phyloP scores from a whole-genome alignment of 2,329 filamentous ascomycete species.

The Botrytis fragariae region DNA sequence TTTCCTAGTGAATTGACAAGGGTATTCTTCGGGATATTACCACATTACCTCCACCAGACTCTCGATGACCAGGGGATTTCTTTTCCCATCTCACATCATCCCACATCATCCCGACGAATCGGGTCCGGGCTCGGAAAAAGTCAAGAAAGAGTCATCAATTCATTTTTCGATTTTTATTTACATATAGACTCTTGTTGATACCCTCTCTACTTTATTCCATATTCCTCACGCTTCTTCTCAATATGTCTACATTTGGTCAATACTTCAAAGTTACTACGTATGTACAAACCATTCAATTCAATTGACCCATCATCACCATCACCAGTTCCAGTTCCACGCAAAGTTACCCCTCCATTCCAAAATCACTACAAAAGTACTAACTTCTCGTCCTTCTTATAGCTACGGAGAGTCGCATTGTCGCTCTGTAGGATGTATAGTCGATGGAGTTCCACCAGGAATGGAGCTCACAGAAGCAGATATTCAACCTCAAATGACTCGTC shows the following conservation, averaged over 20 bases:
- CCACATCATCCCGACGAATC: constrained; percentile 10
- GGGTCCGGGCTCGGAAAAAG: constrained; percentile 30
- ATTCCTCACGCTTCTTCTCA: constrained; percentile 14
- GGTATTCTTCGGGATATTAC: neutral
- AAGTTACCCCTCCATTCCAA: constrained; percentile 1
- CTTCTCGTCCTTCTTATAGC: constrained; percentile 23
- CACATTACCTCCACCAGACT: neutral
- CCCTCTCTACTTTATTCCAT: constrained; percentile 8
- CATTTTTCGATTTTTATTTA: neutral
- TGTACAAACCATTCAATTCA: constrained; percentile 23
- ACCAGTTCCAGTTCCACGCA: neutral
- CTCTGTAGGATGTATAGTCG: constrained; percentile 91
- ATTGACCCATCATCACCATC: neutral
- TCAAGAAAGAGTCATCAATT: constrained; percentile 27
- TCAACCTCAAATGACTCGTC: constrained; percentile 89
- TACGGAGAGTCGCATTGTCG: constrained; percentile 89
- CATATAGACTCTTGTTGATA: neutral
- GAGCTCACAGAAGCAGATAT: constrained; percentile 81
- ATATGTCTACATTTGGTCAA: constrained; percentile 84
- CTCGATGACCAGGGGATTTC: neutral
- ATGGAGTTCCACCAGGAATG: constrained; percentile 87
- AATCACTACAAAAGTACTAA: constrained; percentile 18
- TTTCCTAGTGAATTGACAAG: neutral
- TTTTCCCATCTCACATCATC: constrained; percentile 5
- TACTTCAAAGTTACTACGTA: constrained; percentile 78